These are phyloP conservation scores for Auxenochlorella pyrenoidosa DNA, from an alignment of 139 green algal genomes.

Conservation along the genomic window DNA sequence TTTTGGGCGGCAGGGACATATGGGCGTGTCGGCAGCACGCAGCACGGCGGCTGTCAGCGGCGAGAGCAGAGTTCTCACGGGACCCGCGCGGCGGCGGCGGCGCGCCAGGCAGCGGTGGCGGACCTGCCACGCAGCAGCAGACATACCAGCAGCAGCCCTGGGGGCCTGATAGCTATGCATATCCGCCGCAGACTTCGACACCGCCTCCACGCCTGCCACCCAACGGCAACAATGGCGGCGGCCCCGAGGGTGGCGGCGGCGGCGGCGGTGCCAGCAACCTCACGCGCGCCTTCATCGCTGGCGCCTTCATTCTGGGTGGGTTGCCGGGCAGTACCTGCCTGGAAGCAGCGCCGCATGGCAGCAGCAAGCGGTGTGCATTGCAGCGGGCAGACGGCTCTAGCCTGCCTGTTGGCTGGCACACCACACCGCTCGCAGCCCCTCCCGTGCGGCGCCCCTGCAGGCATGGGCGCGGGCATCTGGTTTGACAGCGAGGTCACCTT, in stretches of 20 bases:
- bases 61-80: conserved; percentile 2
- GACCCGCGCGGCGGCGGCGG: conserved; percentile 21
- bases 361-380: not conserved
- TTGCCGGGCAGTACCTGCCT: conserved; percentile 56
- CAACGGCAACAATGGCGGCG: conserved; percentile 10
- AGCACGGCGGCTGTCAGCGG: not conserved
- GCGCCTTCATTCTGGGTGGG: conserved; percentile 94
- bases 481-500: conserved; percentile 83
- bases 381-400: too few relatives aligned
- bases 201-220: conserved; percentile 38
- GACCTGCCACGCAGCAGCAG: not conserved
- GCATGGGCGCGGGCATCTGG: conserved; percentile 66
- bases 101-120: not conserved
- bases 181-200: conserved; percentile 3
- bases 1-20: not conserved
- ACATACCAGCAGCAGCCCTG: conserved; percentile 21
- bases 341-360: not conserved
- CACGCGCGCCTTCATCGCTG: conserved; percentile 75
- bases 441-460: not conserved
- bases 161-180: conserved; percentile 18
- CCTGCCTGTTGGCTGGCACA: too few relatives aligned
- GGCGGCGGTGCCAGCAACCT: conserved; percentile 46
- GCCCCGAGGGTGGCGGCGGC: conserved; percentile 21
- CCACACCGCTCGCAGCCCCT: not conserved
- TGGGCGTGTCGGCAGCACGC: not conserved